A percentile compares a stretch with the other conserved stretches of the same genome.
Evolutionary conservation across 1,284 basidiomycete genomes (phyloP).

Genomic region (Ustilago loliicola): DNA sequence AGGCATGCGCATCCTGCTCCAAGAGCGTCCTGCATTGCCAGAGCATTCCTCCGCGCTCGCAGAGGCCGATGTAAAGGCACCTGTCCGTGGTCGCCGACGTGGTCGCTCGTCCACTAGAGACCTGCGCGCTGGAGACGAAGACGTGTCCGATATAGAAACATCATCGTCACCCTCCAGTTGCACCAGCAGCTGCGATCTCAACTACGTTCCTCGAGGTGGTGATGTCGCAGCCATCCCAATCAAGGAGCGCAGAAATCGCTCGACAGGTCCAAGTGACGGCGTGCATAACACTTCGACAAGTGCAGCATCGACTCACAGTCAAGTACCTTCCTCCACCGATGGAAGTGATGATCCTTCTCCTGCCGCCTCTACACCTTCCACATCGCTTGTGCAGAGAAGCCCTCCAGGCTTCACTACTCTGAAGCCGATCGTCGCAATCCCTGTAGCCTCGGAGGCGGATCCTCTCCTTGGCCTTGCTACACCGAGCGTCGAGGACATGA

Average conservation of each 20-base stretch:
- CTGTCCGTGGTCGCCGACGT: conserved; percentile 10
- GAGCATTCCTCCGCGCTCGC: neutral
- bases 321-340: conserved; percentile 37
- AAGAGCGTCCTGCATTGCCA: conserved; percentile 13
- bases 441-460: conserved; percentile 36
- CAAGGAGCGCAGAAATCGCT: conserved; percentile 19
- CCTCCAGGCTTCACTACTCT: conserved; percentile 33
- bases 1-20: conserved; percentile 49
- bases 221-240: conserved; percentile 36
- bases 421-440: conserved; percentile 36
- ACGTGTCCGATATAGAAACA: conserved; percentile 30
- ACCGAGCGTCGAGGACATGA: conserved; percentile 48
- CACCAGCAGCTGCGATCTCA: conserved; percentile 43
- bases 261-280: neutral
- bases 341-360: conserved; percentile 39
- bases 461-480: conserved; percentile 33
- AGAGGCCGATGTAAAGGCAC: neutral
- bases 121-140: conserved; percentile 15
- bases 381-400: conserved; percentile 40
- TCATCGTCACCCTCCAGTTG: conserved; percentile 34
- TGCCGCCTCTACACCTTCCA: conserved; percentile 38
- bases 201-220: conserved; percentile 5
- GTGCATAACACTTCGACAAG: conserved; percentile 7
- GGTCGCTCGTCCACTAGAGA: conserved; percentile 8
- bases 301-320: conserved; percentile 32